These are phyloP conservation scores for Gloeophyllum trabeum DNA, from an alignment of 768 basidiomycete genomes.

Conservation along the genomic window DNA sequence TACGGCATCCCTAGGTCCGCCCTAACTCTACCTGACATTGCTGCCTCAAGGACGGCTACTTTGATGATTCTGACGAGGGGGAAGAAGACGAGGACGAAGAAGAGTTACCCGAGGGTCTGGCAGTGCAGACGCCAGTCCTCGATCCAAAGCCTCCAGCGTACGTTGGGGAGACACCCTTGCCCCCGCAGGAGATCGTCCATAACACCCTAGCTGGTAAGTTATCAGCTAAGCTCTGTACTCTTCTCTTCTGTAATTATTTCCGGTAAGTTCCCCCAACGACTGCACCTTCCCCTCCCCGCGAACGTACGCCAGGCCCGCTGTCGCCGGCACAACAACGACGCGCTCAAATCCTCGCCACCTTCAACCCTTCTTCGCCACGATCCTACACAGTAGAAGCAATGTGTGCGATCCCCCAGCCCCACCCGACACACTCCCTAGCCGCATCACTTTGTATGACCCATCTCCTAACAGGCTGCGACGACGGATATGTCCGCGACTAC, in stretches of 20 bases:
- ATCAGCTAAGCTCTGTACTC: too few relatives aligned
- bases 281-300: slow-evolving; percentile 24
- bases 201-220: too few relatives aligned
- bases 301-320: slow-evolving; percentile 21
- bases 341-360: slow-evolving; percentile 24
- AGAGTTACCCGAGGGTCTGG: too few relatives aligned
- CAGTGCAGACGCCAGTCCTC: too few relatives aligned
- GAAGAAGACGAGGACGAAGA: slow-evolving; percentile 35
- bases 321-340: slow-evolving; percentile 49
- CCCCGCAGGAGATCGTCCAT: too few relatives aligned
- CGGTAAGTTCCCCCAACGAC: too few relatives aligned
- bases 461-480: slow-evolving; percentile 83
- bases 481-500: slow-evolving; percentile 89
- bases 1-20: too few relatives aligned
- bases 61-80: slow-evolving; percentile 24
- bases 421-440: slow-evolving; percentile 80
- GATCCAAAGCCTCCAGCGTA: too few relatives aligned
- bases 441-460: slow-evolving; percentile 81
- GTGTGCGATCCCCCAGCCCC: slow-evolving; percentile 83
- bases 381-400: slow-evolving; percentile 85
- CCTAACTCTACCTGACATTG: slow-evolving; percentile 4
- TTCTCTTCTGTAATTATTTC: too few relatives aligned
- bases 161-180: too few relatives aligned
- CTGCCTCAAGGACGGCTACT: slow-evolving; percentile 12
- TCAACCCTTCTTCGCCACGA: slow-evolving; percentile 25